Evolutionary conservation across 202 grass and related monocot genomes (phyloP), one percentile per base, ranked within the genome.

Genomic region (Panicum virgatum): DNA sequence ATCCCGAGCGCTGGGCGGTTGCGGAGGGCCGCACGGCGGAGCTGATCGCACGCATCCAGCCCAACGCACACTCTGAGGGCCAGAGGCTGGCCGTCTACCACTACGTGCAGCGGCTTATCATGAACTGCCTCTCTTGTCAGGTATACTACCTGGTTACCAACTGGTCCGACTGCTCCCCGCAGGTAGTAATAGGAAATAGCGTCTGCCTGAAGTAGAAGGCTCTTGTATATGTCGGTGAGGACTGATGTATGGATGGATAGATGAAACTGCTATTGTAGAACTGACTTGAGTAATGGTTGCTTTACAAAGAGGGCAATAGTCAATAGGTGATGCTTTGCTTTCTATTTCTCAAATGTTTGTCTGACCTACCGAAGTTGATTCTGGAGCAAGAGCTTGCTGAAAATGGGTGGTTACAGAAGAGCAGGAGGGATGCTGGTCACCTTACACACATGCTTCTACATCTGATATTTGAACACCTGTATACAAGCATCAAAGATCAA

Each of bases 11-110:
- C 39, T 92, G 75, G 91, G 66, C 76, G 25, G 52, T 88, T 77
- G 94, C 87, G 3, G 94, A 97, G 84, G 66, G 42, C 46, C 86
- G 80, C 72, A 88, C 91, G 51, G 79, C 87, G 9, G 89, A 97
- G 72, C 74, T 97, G 61, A 97, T 97, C 88, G 72, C 85, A 23
- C 26, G 54, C 80, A 90, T 97, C 88, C 91, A 97, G 80, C 94
- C 94, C 48, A 97, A 94, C 81, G 67, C 22, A 4, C 22, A 84
- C 61, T 97, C 94, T 34, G 87, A 97, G 78, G 77, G 73, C 11
- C 85, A 80, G 52, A 85, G 94, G 80, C 69, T 39, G 19, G 91
- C 91, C 40, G 94, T 94, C 37, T 89, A 68, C 68, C 48, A 69
- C 77, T 97, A 97, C n/a, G 89, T 97, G 34, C 69, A 46, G 66